A percentile compares a stretch with the other conserved stretches of the same genome.
Evolutionary conservation across 2,329 filamentous ascomycete genomes (phyloP).

Genomic region (Ascochyta fabae): DNA sequence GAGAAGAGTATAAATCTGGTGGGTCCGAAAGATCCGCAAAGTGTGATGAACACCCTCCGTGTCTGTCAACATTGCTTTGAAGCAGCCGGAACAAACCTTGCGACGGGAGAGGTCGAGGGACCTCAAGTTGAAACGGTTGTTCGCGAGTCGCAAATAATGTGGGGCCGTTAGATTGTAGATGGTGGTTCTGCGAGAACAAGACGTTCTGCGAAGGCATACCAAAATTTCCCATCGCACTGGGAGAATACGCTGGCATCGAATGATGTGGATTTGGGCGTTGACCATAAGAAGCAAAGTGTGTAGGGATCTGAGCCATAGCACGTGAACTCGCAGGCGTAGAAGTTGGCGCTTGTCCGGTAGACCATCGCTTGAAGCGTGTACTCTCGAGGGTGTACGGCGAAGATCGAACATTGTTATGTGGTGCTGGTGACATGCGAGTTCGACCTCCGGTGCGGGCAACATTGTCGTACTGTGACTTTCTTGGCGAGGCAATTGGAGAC

Average conservation of each 20-base stretch:
- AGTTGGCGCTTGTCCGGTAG: constrained; percentile 67
- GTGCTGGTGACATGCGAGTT: constrained; percentile 74
- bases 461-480: constrained; percentile 63
- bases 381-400: constrained; percentile 74
- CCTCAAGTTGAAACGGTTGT: constrained; percentile 61
- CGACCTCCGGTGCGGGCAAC: constrained; percentile 63
- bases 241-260: constrained; percentile 48
- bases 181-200: constrained; percentile 53
- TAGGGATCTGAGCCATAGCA: constrained; percentile 63
- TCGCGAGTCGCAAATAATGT: constrained; percentile 58
- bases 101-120: constrained; percentile 66
- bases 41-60: constrained; percentile 67
- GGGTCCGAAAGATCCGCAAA: constrained; percentile 77
- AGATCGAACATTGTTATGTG: constrained; percentile 70
- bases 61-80: constrained; percentile 75
- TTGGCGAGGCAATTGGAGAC: constrained; percentile 76
- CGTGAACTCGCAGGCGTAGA: constrained; percentile 66
- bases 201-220: constrained; percentile 45
- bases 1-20: constrained; percentile 76
- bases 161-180: constrained; percentile 59
- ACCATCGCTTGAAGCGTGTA: constrained; percentile 75
- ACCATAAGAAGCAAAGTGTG: constrained; percentile 66
- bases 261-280: constrained; percentile 60
- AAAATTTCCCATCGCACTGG: constrained; percentile 40
- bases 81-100: constrained; percentile 76